Percentiles rank a stretch among this genome's conserved stretches.
phyloP scores from a whole-genome alignment of 345 rosid species.

The Pugionium dolabratum region DNA sequence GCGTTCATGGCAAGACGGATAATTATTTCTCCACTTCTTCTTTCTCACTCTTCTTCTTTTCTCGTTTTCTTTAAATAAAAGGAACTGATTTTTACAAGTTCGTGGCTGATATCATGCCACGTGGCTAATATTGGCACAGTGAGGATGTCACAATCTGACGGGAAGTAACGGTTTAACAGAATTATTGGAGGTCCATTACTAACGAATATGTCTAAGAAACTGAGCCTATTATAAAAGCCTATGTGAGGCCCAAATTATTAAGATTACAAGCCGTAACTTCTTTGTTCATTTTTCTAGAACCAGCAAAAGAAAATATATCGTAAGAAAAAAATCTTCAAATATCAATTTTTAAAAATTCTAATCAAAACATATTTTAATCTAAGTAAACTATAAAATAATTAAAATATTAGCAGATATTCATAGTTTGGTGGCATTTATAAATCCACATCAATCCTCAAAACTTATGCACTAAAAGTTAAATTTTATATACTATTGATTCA shows the following conservation, averaged over 20 bases:
- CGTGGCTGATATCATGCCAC: slow-evolving; percentile 57
- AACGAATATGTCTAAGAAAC: background rate
- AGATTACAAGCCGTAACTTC: no score
- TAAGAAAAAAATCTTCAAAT: no score
- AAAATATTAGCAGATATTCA: no score
- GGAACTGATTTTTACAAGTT: slow-evolving; percentile 39
- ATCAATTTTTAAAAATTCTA: no score
- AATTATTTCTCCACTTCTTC: slow-evolving; percentile 27
- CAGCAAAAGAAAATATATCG: no score
- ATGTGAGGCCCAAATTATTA: slow-evolving; percentile 12
- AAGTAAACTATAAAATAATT: no score
- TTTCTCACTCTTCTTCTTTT: slow-evolving; percentile 26
- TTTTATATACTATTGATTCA: no score
- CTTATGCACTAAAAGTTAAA: no score
- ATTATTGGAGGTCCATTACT: slow-evolving; percentile 18
- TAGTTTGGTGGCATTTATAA: no score
- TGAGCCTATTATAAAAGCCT: slow-evolving; percentile 19
- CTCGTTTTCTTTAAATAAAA: background rate
- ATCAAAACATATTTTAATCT: no score
- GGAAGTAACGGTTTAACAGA: slow-evolving; percentile 44
- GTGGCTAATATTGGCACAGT: slow-evolving; percentile 41
- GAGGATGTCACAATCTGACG: slow-evolving; percentile 33
- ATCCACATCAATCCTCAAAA: no score
- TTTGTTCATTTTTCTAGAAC: no score
- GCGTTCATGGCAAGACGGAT: slow-evolving; percentile 56